A percentile compares a stretch with the other conserved stretches of the same genome.
These are phyloP conservation scores for Leccinum proximum DNA, from an alignment of 1,284 basidiomycete species.

Conservation along the genomic window DNA sequence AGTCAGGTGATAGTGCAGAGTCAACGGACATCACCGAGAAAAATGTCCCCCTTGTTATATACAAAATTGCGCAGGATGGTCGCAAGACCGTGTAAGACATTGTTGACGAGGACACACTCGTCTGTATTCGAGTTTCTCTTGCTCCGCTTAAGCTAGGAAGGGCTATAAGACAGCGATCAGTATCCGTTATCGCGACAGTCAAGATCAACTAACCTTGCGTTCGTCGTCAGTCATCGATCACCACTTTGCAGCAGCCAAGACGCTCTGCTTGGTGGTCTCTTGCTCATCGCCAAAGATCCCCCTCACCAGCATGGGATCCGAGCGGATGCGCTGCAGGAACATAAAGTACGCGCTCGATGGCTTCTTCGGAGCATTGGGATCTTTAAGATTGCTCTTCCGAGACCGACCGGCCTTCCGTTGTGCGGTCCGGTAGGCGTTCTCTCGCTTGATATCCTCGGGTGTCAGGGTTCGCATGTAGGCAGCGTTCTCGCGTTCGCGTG, in stretches of 20 bases:
- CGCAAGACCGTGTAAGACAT: no score
- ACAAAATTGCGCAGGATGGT: no score
- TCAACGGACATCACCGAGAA: no score
- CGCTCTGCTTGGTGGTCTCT: conserved; percentile 94
- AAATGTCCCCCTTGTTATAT: no score
- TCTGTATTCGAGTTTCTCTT: conserved; percentile 86
- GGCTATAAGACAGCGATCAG: conserved; percentile 49
- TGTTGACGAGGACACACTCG: no score
- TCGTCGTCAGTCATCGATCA: conserved; percentile 89
- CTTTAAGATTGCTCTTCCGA: conserved; percentile 93
- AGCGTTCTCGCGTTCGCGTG: conserved; percentile 77
- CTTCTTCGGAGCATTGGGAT: conserved; percentile 96
- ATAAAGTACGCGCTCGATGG: conserved; percentile 94
- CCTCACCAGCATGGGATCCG: conserved; percentile 65
- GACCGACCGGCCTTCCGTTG: conserved; percentile 94
- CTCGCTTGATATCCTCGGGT: conserved; percentile 92
- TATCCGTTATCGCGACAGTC: background rate
- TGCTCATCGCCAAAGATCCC: conserved; percentile 92
- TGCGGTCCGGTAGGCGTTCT: conserved; percentile 89
- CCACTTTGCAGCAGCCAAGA: conserved; percentile 92
- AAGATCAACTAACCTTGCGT: conserved; percentile 64
- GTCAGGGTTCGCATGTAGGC: conserved; percentile 90
- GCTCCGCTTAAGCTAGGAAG: conserved; percentile 87
- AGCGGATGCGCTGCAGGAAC: conserved; percentile 88
- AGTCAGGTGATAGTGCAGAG: no score